Conservation (phyloP, 2,329 filamentous ascomycete genomes). For the Didymella lethalis region DNA sequence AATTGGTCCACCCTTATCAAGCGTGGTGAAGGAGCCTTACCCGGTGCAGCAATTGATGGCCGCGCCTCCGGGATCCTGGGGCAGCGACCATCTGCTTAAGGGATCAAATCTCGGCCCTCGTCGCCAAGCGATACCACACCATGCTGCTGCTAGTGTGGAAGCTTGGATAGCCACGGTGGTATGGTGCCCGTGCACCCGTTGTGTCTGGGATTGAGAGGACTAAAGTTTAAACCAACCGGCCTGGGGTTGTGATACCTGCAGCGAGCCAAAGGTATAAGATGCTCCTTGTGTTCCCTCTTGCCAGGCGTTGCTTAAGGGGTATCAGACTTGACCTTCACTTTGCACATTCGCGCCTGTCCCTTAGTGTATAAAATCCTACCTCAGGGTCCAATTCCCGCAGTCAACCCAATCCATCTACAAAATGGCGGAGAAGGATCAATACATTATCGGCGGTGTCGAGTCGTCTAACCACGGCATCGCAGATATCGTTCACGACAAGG, state of each 20-base stretch:
- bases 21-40: conserved; percentile 20
- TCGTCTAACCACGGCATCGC: conserved; percentile 34
- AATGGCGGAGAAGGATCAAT: conserved; percentile 44
- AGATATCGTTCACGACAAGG: conserved; percentile 37
- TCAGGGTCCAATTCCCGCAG: conserved; percentile 10
- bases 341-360: conserved; percentile 27
- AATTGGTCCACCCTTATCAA: conserved; percentile 36
- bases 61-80: conserved; percentile 23
- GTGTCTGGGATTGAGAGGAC: conserved; percentile 22
- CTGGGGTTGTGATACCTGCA: conserved; percentile 28
- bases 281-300: conserved; percentile 29
- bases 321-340: conserved; percentile 29
- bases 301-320: conserved; percentile 20
- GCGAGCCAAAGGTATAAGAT: conserved; percentile 37
- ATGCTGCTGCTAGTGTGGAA: conserved; percentile 30
- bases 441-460: conserved; percentile 25
- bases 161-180: conserved; percentile 19
- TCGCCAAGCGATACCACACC: conserved; percentile 17
- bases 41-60: conserved; percentile 27
- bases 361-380: conserved; percentile 12
- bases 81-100: conserved; percentile 26
- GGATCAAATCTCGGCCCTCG: conserved; percentile 31
- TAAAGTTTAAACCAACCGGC: conserved; percentile 12
- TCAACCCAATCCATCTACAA: conserved; percentile 11
- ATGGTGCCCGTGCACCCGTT: conserved; percentile 27